Evolutionary conservation across 2,329 filamentous ascomycete species (phyloP), one percentile per base, ranked within the genome.

Genomic region (Aspergillus alliaceus): DNA sequence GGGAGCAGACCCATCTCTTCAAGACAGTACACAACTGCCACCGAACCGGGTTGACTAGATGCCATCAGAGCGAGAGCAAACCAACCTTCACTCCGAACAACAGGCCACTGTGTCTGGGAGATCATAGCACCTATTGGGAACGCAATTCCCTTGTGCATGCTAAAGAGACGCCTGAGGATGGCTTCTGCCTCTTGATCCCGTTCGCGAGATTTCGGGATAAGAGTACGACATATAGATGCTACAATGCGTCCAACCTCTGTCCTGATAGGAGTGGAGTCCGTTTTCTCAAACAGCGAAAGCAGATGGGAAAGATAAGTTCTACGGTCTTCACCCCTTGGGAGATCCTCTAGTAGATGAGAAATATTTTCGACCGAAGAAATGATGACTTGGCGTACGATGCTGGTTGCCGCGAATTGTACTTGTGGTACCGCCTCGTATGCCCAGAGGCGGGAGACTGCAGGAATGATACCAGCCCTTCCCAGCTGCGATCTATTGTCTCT

Each of bases 1-100:
- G 68, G 61, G 40, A 67, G 69, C 15, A 77, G 64, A 5, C 72
- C 69, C 32, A 70, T 68, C 14, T 71, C 70, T 32, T 72, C 65
- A 25, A 79, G 54, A 44, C 71, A 74, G 35, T 74, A 64, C 12
- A 68, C 65, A 24, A 75, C 74, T 1, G 72, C 69, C 11, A 55
- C 46, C 55, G 69, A 66, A 2, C 77, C 75, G 0, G 64, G 59
- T 18, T 64, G 61, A 49, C 58, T 70, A 6, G 72, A 74, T 9
- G 76, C 75, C 72, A 81, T 79, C 44, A 82, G 58, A 4, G 78
- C 78, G 27, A 82, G 64, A 14, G 77, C 77, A 65, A 81, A 80
- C 73, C 78, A 79, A 2, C 78, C 79, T 64, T 82, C 79, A 49
- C 77, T 78, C 22, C 76, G 71, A 46, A 81, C 73, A 32, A 80